Conservation (phyloP, 1,139 yeast genomes). For the Magnusiomyces tetraspermus region DNA sequence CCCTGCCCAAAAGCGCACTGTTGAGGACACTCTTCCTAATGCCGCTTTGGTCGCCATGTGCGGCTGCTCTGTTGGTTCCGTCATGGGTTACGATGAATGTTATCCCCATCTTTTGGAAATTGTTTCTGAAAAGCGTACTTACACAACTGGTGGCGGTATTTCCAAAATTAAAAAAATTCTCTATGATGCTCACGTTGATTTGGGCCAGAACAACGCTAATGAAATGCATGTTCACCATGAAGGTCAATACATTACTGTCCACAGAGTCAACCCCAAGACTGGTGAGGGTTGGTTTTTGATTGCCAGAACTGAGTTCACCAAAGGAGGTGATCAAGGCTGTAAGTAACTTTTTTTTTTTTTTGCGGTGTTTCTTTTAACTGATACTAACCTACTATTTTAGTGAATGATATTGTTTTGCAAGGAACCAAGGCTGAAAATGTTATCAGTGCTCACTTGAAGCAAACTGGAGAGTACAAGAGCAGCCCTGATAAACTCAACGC, state of each 20-base stretch:
- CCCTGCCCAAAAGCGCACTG: slow-evolving; percentile 80
- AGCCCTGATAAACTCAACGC: slow-evolving; percentile 38
- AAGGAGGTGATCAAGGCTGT: slow-evolving; percentile 29
- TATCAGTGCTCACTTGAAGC: slow-evolving; percentile 44
- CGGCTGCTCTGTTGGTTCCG: slow-evolving; percentile 89
- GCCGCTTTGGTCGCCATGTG: slow-evolving; percentile 93
- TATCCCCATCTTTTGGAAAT: slow-evolving; percentile 74
- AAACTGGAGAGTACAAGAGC: slow-evolving; percentile 40
- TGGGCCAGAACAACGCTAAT: slow-evolving; percentile 61
- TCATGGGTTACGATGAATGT: slow-evolving; percentile 88
- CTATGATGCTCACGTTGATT: slow-evolving; percentile 51
- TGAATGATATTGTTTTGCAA: slow-evolving; percentile 52
- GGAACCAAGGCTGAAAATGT: slow-evolving; percentile 58
- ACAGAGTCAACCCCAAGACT: slow-evolving; percentile 70
- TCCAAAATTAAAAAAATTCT: slow-evolving; percentile 57
- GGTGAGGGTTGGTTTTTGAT: slow-evolving; percentile 86
- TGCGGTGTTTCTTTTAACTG: background rate
- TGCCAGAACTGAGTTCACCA: slow-evolving; percentile 70
- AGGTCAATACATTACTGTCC: slow-evolving; percentile 85
- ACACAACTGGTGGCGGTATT: slow-evolving; percentile 61
- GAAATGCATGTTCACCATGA: slow-evolving; percentile 95
- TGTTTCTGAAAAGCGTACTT: slow-evolving; percentile 65
- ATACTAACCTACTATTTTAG: slow-evolving; percentile 36
- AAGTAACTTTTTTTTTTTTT: slow-evolving; percentile 12
- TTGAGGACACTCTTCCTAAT: slow-evolving; percentile 87